Conservation (phyloP, 2,329 filamentous ascomycete genomes). For the Verticillium nubilum region DNA sequence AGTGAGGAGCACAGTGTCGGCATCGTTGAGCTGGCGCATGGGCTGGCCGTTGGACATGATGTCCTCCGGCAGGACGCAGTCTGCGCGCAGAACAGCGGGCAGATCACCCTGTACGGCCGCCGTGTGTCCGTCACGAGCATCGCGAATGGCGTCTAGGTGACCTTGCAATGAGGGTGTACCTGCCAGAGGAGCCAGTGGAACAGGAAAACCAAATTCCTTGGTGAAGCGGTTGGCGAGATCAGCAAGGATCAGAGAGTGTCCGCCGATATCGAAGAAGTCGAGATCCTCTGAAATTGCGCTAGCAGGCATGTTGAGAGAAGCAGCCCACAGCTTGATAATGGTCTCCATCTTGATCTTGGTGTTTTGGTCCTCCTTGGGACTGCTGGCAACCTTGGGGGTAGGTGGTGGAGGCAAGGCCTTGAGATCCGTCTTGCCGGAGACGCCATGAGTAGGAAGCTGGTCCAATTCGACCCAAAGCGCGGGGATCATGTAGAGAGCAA, state of each 20-base stretch:
- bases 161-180: conserved; percentile 67
- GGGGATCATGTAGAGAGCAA: conserved; percentile 82
- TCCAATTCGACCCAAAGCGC: conserved; percentile 70
- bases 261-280: conserved; percentile 77
- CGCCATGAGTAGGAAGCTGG: conserved; percentile 66
- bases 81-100: conserved; percentile 61
- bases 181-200: conserved; percentile 66
- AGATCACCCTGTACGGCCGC: conserved; percentile 72
- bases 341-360: conserved; percentile 62
- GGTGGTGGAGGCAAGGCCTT: conserved; percentile 65
- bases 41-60: conserved; percentile 52
- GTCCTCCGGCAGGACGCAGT: conserved; percentile 64
- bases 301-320: conserved; percentile 59
- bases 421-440: conserved; percentile 74
- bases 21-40: conserved; percentile 56
- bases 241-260: conserved; percentile 72
- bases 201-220: conserved; percentile 64
- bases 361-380: conserved; percentile 43
- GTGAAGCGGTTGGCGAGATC: conserved; percentile 68
- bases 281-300: conserved; percentile 62
- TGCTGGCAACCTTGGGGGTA: conserved; percentile 36
- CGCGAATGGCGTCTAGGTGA: conserved; percentile 65
- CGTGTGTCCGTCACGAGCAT: conserved; percentile 65
- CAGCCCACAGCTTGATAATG: conserved; percentile 68
- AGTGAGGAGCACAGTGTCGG: conserved; percentile 65